Evolutionary conservation across 225 moss, liverwort and hornwort genomes (phyloP).

Genomic region (Polytrichum formosum): DNA sequence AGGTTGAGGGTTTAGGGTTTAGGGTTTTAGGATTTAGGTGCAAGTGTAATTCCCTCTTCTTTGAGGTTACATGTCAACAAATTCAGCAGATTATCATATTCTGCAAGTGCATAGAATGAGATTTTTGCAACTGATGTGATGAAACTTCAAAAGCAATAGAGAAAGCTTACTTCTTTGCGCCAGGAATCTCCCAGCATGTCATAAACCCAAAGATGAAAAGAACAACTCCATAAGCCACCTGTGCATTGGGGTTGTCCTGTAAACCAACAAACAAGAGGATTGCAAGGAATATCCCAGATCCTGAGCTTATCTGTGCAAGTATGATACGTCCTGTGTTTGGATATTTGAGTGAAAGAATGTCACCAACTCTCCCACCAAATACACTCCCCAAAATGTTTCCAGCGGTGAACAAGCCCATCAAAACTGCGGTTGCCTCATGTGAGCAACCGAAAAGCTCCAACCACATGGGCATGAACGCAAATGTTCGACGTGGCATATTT

Average conservation of each 20-base stretch:
- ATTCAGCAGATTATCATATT: not conserved
- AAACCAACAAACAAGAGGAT: not conserved
- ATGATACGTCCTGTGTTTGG: conserved; percentile 8
- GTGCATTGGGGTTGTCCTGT: not conserved
- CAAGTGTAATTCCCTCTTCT: not conserved
- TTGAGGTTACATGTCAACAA: not conserved
- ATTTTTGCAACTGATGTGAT: no score
- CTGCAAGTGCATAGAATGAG: no score
- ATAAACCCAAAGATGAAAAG: conserved; percentile 6
- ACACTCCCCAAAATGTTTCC: not conserved
- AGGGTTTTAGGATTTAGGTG: not conserved
- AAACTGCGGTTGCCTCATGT: conserved; percentile 2
- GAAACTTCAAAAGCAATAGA: no score
- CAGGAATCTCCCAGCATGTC: not conserved
- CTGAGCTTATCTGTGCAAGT: conserved; percentile 4
- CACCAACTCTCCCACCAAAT: conserved; percentile 4
- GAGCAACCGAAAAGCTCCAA: conserved; percentile 7
- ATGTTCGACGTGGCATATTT: not conserved
- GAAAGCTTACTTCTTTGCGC: conserved; percentile 5
- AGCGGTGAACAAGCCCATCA: not conserved
- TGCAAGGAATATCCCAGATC: conserved; percentile 1
- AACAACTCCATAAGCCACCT: not conserved
- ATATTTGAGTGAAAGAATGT: not conserved
- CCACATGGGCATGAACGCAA: conserved; percentile 8
- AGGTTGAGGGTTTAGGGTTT: not conserved